Evolutionary conservation across 768 basidiomycete species (phyloP), one percentile per base, ranked within the genome.

Genomic region (Phaffia tasmanica): DNA sequence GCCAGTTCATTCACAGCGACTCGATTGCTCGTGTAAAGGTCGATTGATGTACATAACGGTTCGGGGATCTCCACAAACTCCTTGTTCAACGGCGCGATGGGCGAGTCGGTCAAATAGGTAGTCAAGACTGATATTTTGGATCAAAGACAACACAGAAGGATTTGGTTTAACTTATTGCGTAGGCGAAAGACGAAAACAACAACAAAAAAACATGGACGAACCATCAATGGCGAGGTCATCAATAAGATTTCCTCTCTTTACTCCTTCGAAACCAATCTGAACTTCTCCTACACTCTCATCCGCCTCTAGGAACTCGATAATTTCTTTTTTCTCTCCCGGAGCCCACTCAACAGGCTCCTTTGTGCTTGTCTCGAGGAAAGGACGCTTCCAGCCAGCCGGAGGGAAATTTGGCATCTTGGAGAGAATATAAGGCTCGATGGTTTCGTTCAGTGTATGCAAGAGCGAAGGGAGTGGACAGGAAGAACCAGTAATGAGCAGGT

Each of bases 231-330:
- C 64, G 35, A 67, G 50, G 27, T 49, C 47, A n/a, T 49, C 66
- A 19, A 67, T 47, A 57, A 57, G 55, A 49, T 69, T 51, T 8
- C 53, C 58, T 32, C 67, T 42, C 57, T 59, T 30, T 0, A 69
- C 58, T 18, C 67, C 67, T 27, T 58, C 49, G 42, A 69, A 69
- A 5, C 29, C 67, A n/a, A 69, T 81, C 23, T 82, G 77, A 8
- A 98, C 73, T 78, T 97, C 92, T 47, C 95, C 94, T 72, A 90
- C 83, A 3, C 72, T 74, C 79, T 98, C 94, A 72, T 98, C 93
- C 75, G 89, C 85, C 78, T 98, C 95, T 15, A 95, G 94, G 73
- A 99, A 99, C 72, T 93, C 89, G 21, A 97, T 84, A 0, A 80
- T 79, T 68, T 87, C 82, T 68, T 81, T 84, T 53, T 79, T 75